phyloP scores from a whole-genome alignment of 164 flowering plant genomes.

The Saururus chinensis region DNA sequence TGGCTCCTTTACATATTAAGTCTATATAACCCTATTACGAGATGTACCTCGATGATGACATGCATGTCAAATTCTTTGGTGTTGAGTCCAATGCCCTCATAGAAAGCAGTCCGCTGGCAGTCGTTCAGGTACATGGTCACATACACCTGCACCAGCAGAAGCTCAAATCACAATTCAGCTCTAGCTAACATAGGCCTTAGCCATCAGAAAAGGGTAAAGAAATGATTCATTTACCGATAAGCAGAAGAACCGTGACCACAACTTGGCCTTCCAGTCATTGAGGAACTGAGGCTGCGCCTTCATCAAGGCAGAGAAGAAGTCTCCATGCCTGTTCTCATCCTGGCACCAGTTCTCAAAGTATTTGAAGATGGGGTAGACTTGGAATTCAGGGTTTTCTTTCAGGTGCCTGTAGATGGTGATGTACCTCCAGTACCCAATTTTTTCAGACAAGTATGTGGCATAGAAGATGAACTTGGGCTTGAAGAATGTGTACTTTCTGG shows the following conservation, averaged over 20 bases:
- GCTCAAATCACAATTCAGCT: not conserved
- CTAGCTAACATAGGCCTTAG: not conserved
- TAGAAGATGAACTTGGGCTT: constrained; percentile 98
- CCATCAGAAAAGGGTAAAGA: not conserved
- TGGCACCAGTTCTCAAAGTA: constrained; percentile 99
- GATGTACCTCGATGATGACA: constrained; percentile 81
- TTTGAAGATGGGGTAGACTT: constrained; percentile 91
- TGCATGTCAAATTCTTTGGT: constrained; percentile 98
- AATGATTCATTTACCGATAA: constrained; percentile 53
- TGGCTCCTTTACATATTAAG: too few species aligned
- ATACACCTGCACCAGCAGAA: constrained; percentile 50
- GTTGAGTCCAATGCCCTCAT: constrained; percentile 95
- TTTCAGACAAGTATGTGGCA: constrained; percentile 94
- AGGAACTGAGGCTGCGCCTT: constrained; percentile 99
- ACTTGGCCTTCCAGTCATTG: constrained; percentile 94
- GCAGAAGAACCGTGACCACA: constrained; percentile 97
- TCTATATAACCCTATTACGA: too few species aligned
- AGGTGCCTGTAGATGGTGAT: constrained; percentile 93
- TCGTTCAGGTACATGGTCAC: constrained; percentile 98
- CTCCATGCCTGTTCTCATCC: constrained; percentile 98
- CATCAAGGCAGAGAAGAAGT: constrained; percentile 95
- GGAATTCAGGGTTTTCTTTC: constrained; percentile 84
- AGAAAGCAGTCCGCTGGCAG: constrained; percentile 84
- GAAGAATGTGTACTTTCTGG: constrained; percentile 97
- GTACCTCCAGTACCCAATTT: constrained; percentile 98